Evolutionary conservation across 495 filamentous ascomycete genomes (phyloP), one percentile per base, ranked within the genome.

Genomic region (Penicillium desertorum): DNA sequence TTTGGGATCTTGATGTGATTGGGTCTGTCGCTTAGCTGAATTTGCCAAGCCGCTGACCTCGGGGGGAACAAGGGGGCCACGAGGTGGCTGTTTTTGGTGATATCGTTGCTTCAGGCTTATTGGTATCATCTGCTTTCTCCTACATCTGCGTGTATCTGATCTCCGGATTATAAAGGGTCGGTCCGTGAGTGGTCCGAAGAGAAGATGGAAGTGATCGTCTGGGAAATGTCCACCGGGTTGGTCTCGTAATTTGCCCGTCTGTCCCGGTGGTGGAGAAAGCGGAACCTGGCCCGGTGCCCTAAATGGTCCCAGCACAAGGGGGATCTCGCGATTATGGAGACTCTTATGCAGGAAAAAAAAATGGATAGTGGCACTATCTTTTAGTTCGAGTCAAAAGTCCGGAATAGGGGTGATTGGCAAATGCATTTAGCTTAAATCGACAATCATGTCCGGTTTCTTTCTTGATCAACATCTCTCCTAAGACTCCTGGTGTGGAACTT

Each of bases 401-500:
- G 9, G 10, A 19, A 49, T 49, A 49, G n/a, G n/a, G 46, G 29
- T 9, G 25, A 11, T 30, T 32, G 30, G 22, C 48, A 51, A n/a
- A 36, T 29, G 22, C 4, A 30, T 23, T 8, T 11, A 11, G 23
- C 34, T 45, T 14, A 54, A 54, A 23, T 22, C n/a, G 14, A 25
- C 41, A 4, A 51, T 41, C 36, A 54, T 45, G 39, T 27, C 51
- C 51, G 41, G 20, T 19, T 45, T 36, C 17, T 19, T 23, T 54
- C 37, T 36, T 11, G 23, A 16, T 52, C 48, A 30, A 47, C 19
- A 37, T 23, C 27, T 32, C 42, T 34, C 42, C 34, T 45, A 25
- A 12, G 17, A 32, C 25, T 43, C 17, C 36, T 52, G 46, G 45
- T 32, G 32, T 25, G 47, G 51, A 45, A 54, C 51, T 42, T 45